Evolutionary conservation across 768 basidiomycete genomes (phyloP), one percentile per base, ranked within the genome.

Genomic region (Hortiboletus flavorubellus): DNA sequence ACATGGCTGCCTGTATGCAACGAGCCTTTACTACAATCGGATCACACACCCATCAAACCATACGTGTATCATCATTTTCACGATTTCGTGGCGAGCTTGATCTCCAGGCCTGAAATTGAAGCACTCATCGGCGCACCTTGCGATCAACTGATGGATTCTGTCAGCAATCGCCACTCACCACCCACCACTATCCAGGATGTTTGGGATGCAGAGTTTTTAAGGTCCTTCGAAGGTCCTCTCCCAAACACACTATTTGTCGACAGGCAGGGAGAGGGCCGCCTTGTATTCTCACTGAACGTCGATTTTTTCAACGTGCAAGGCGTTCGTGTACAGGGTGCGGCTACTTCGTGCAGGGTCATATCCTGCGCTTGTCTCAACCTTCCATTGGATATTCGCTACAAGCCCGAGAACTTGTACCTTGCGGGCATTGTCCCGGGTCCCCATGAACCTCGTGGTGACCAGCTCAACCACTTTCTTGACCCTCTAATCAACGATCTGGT

Each of bases 351-450:
- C 12, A n/a, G 47, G 37, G 47, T 49, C 37, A 49, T 49, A 26
- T 49, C 47, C 6, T 49, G 47, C 26, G 51, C 59, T 1, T 65
- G 57, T 15, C 35, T 63, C 1, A 77, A 77, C 46, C 65, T 79
- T 0, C 75, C 75, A 0, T 64, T 63, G 0, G 57, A 72, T 23
- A 50, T 72, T 2, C 59, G 66, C 4, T 76, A 75, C 53, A 67
- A 68, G 10, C 59, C 60, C 0, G 68, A 77, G 26, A 75, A 80
- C 55, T 64, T 79, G 56, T 78, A 69, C 50, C 59, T 76, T 0
- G 69, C 64, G 0, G 75, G 68, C 0, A 61, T 76, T 38, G 72
- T 76, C 5, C 75, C 73, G 1, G 71, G 76, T 0, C 77, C 76
- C 0, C 49, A 62, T 75, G 2, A 76, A 78, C 29, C 69, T 72